Evolutionary conservation across 208 protist species (phyloP), one percentile per base, ranked within the genome.

Genomic region (Crithidia acanthocephali): DNA sequence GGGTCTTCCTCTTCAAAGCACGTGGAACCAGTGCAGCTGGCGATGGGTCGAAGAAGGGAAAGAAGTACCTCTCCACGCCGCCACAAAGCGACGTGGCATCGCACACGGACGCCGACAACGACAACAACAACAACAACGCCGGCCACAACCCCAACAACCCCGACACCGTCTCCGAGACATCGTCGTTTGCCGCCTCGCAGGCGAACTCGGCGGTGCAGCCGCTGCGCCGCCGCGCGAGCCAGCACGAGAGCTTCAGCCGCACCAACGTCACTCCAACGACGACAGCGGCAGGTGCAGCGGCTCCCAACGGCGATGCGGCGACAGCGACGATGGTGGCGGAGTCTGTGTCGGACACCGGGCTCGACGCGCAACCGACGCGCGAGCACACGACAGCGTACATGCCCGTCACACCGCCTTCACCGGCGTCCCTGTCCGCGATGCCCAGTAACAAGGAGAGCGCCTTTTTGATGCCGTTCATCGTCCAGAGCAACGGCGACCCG

Each of bases 61-160:
- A 67, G 61, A 67, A 67, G 70, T 76, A 76, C 62, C 62, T 76
- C 32, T 51, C 61, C 33, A 65, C 52, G 16, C 42, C 45, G 28
- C 44, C 60, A 32, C 53, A 32, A 4, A 63, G 53, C 48, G 61
- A 53, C 44, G 55, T 18, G 40, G 37, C 30, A 11, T 57, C 68
- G 56, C 30, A 8, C 57, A 23, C 32, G 16, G 42, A 47, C 47
- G 59, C 42, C 33, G 47, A 37, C 9, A 53, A 42, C 37, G 13
- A 42, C 37, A 42, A 42, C 37, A 42, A 42, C 37, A 42, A 42
- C 37, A 13, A 42, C 37, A 13, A 6, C 13, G n/a, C n/a, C n/a
- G n/a, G n/a, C n/a, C n/a, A n/a, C n/a, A n/a, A n/a, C n/a, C 37
- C 22, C 28, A 56, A 44, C n/a, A 52, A 42, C 28, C 18, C 18